A percentile compares a stretch with the other conserved stretches of the same genome.
These are phyloP conservation scores for Beta vulgaris DNA, from an alignment of 148 eudicot species.

Conservation along the genomic window DNA sequence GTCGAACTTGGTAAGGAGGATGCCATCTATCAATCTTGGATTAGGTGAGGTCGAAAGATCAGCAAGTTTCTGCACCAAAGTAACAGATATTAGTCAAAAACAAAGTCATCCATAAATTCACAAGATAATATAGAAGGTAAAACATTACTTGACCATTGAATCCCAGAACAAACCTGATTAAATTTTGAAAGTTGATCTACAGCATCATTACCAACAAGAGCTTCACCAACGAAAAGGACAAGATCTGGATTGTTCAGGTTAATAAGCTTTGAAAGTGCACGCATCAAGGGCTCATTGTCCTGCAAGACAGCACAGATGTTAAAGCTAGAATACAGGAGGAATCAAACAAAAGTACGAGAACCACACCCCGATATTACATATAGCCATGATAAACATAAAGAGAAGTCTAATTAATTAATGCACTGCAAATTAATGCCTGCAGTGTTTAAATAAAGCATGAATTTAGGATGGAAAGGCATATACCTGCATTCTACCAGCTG, in stretches of 20 bases:
- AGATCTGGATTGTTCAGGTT: slow-evolving; percentile 84
- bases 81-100: slow-evolving; percentile 15
- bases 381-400: background rate
- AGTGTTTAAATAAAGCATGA: background rate
- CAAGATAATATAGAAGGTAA: background rate
- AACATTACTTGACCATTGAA: background rate
- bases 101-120: background rate
- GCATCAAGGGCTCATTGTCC: slow-evolving; percentile 98
- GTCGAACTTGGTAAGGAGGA: slow-evolving; percentile 95
- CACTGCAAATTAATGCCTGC: background rate
- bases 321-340: background rate
- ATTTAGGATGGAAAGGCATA: background rate
- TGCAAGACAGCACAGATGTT: slow-evolving; percentile 27
- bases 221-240: slow-evolving; percentile 95
- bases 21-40: slow-evolving; percentile 94
- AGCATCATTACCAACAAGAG: slow-evolving; percentile 95
- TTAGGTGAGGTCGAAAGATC: slow-evolving; percentile 73
- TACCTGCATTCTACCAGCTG: slow-evolving; percentile 99
- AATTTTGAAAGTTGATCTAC: slow-evolving; percentile 93
- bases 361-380: too few species aligned
- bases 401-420: background rate
- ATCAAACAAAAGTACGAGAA: background rate
- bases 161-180: slow-evolving; percentile 55
- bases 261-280: slow-evolving; percentile 88
- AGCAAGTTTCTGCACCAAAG: slow-evolving; percentile 68